A percentile compares a stretch with the other conserved stretches of the same genome.
These are phyloP conservation scores for Plasmodium relictum DNA, from an alignment of 169 alveolate genomes.

Conservation along the genomic window DNA sequence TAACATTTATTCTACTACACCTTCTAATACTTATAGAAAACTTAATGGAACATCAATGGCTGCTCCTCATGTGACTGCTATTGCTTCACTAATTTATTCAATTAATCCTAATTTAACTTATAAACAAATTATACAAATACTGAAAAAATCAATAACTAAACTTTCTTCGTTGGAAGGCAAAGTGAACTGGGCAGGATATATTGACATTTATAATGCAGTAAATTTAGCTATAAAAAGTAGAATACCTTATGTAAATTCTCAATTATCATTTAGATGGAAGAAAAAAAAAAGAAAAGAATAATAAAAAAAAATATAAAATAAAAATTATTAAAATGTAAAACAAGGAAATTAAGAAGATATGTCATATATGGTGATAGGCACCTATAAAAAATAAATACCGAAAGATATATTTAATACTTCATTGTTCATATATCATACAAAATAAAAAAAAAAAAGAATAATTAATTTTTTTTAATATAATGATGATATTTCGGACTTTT, in stretches of 20 bases:
- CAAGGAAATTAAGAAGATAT: not conserved
- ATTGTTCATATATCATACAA: too few species aligned
- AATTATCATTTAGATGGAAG: constrained; percentile 26
- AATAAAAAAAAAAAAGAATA: too few species aligned
- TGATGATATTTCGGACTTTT: too few species aligned
- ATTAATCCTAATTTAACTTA: constrained; percentile 54
- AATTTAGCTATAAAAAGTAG: constrained; percentile 20
- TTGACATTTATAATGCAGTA: constrained; percentile 31
- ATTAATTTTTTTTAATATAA: too few species aligned
- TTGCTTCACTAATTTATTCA: constrained; percentile 53
- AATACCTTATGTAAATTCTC: constrained; percentile 17
- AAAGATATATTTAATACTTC: too few species aligned
- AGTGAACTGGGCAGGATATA: constrained; percentile 68
- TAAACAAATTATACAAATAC: constrained; percentile 18
- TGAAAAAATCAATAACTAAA: constrained; percentile 17
- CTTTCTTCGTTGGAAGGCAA: constrained; percentile 12
- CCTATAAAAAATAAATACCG: not conserved
- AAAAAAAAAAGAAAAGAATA: constrained; percentile 1
- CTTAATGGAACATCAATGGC: constrained; percentile 85
- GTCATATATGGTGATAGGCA: not conserved
- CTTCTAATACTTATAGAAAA: constrained; percentile 67
- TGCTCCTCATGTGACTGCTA: constrained; percentile 83
- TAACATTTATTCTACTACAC: constrained; percentile 80
- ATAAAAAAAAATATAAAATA: not conserved
- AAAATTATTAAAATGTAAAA: not conserved